Evolutionary conservation across 306 rosid species (phyloP).

Genomic region (Canavalia gladiata): DNA sequence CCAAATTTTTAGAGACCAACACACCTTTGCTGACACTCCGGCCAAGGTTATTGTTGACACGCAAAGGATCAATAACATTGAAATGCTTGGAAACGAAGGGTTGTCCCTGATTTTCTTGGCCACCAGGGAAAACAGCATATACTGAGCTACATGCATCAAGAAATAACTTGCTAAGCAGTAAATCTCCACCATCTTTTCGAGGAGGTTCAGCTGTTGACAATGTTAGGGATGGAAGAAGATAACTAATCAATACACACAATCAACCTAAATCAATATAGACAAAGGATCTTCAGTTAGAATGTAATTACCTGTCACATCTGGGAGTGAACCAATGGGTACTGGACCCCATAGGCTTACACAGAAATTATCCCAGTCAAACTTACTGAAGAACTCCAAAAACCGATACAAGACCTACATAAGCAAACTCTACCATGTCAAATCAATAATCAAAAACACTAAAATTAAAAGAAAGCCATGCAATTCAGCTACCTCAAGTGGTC

Average conservation of each 20-base stretch:
- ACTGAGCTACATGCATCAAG: slow-evolving; percentile 81
- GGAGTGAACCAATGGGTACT: slow-evolving; percentile 87
- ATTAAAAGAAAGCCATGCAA: slow-evolving; percentile 38
- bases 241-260: slow-evolving; percentile 32
- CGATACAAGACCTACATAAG: slow-evolving; percentile 85
- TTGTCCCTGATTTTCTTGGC: slow-evolving; percentile 89
- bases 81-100: slow-evolving; percentile 91
- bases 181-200: slow-evolving; percentile 89
- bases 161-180: slow-evolving; percentile 84
- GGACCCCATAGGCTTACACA: slow-evolving; percentile 99
- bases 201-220: slow-evolving; percentile 89
- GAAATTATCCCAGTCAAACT: slow-evolving; percentile 98
- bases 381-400: slow-evolving; percentile 94
- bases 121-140: slow-evolving; percentile 88
- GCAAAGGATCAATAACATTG: slow-evolving; percentile 97
- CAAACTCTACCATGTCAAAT: slow-evolving; percentile 40
- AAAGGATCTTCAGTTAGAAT: slow-evolving; percentile 32
- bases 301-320: slow-evolving; percentile 89
- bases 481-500: slow-evolving; percentile 92
- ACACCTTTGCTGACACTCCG: slow-evolving; percentile 99
- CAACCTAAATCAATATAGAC: slow-evolving; percentile 9
- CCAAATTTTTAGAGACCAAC: slow-evolving; percentile 33
- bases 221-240: slow-evolving; percentile 33
- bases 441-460: slow-evolving; percentile 40
- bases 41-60: slow-evolving; percentile 98